phyloP scores from a whole-genome alignment of 2,329 filamentous ascomycete genomes.

The Pyrenophora teres region DNA sequence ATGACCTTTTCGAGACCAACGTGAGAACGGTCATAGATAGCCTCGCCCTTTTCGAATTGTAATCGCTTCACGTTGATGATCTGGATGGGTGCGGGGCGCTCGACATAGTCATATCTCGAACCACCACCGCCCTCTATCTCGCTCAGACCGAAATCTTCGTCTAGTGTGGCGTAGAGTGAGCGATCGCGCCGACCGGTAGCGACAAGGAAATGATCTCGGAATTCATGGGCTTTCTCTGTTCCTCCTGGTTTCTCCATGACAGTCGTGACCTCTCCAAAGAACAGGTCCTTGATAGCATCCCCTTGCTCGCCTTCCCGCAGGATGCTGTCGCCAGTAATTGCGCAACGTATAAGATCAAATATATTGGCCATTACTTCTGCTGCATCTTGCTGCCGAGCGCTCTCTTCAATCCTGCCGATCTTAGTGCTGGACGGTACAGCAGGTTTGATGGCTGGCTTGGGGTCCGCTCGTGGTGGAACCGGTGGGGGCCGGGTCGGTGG shows the following conservation, averaged over 20 bases:
- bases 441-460: constrained; percentile 6
- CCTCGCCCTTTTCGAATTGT: constrained; percentile 63
- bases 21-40: constrained; percentile 59
- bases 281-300: constrained; percentile 70
- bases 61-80: constrained; percentile 89
- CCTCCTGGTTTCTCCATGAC: constrained; percentile 43
- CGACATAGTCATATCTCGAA: constrained; percentile 47
- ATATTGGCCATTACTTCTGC: constrained; percentile 95
- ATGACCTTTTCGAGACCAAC: constrained; percentile 80
- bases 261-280: constrained; percentile 53
- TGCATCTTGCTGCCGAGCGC: constrained; percentile 83
- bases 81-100: constrained; percentile 78
- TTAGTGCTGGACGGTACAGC: constrained; percentile 22
- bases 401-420: constrained; percentile 60
- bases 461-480: constrained; percentile 59
- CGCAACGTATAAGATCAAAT: constrained; percentile 86
- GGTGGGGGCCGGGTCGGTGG: constrained; percentile 60
- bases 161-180: constrained; percentile 82
- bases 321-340: constrained; percentile 72
- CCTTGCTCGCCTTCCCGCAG: constrained; percentile 75
- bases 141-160: constrained; percentile 82
- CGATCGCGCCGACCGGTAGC: constrained; percentile 62
- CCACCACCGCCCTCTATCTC: constrained; percentile 57
- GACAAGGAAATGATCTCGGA: constrained; percentile 67
- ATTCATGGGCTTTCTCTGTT: constrained; percentile 58